phyloP scores from a whole-genome alignment of 208 protist species.

The Trypanosoma boissoni region DNA sequence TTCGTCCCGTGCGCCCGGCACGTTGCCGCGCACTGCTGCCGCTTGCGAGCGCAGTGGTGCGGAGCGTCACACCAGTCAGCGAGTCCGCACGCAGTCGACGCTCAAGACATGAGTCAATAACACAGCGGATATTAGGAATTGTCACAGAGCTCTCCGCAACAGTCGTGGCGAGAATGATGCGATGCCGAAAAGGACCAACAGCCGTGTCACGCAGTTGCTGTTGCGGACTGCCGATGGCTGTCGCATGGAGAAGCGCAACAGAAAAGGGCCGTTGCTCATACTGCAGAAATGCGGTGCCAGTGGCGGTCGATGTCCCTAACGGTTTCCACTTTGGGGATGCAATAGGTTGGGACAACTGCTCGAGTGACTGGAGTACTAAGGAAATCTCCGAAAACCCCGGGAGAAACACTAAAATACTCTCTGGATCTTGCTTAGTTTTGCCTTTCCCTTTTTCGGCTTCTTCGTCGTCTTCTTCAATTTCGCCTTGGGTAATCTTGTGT shows the following conservation, averaged over 20 bases:
- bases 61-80: constrained; percentile 47
- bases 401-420: constrained; percentile 68
- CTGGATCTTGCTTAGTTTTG: constrained; percentile 21
- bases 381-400: constrained; percentile 74
- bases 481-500: too few species aligned
- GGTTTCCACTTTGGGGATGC: too few species aligned
- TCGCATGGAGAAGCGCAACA: constrained; percentile 54
- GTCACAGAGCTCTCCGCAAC: constrained; percentile 82
- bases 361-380: constrained; percentile 48
- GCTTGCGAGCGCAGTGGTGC: constrained; percentile 37
- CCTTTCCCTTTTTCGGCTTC: background rate
- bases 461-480: too few species aligned
- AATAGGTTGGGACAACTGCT: constrained; percentile 30
- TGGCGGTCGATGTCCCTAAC: too few species aligned
- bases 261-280: constrained; percentile 54
- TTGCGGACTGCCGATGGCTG: constrained; percentile 60
- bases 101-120: constrained; percentile 68
- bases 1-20: constrained; percentile 60
- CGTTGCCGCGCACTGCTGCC: constrained; percentile 56
- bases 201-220: constrained; percentile 39
- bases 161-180: constrained; percentile 66
- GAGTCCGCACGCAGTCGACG: constrained; percentile 42
- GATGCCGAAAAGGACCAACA: constrained; percentile 34
- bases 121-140: constrained; percentile 62
- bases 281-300: constrained; percentile 32